Evolutionary conservation across 768 basidiomycete genomes (phyloP).

Genomic region (Serpula lacrymans): DNA sequence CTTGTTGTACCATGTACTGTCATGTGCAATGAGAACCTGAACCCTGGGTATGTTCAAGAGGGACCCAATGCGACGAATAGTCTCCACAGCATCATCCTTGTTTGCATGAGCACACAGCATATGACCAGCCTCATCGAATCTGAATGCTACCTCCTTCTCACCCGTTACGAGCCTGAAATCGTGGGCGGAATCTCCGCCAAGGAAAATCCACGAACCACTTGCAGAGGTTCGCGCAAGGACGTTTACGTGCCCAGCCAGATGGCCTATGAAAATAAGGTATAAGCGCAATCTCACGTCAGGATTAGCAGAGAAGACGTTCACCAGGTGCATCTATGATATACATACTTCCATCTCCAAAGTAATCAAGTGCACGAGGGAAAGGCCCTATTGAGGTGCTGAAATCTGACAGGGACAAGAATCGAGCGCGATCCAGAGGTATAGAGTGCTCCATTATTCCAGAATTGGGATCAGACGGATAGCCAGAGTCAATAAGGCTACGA

Average conservation of each 20-base stretch:
- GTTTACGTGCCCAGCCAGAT: conserved; percentile 54
- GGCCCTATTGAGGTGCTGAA: conserved; percentile 42
- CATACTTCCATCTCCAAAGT: conserved; percentile 54
- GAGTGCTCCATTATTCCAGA: conserved; percentile 29
- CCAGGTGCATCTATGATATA: conserved; percentile 56
- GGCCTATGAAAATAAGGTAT: conserved; percentile 26
- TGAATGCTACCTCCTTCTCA: conserved; percentile 35
- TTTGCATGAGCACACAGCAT: conserved; percentile 40
- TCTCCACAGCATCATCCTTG: conserved; percentile 36
- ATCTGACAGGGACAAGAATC: conserved; percentile 31
- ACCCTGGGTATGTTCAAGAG: conserved; percentile 37
- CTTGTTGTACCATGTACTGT: conserved; percentile 44
- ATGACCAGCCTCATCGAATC: conserved; percentile 18
- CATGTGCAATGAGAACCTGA: conserved; percentile 47
- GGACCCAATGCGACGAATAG: conserved; percentile 36
- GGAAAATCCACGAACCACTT: conserved; percentile 52
- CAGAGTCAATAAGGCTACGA: conserved; percentile 30
- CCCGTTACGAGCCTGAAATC: conserved; percentile 49
- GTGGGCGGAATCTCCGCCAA: conserved; percentile 57
- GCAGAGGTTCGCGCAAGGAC: conserved; percentile 51
- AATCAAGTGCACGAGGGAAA: conserved; percentile 49
- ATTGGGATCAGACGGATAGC: conserved; percentile 41
- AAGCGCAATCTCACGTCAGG: background rate
- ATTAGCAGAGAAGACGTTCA: conserved; percentile 3
- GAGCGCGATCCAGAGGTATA: conserved; percentile 36